Conservation (phyloP, 164 flowering plant species). For the Echeveria elegans region DNA sequence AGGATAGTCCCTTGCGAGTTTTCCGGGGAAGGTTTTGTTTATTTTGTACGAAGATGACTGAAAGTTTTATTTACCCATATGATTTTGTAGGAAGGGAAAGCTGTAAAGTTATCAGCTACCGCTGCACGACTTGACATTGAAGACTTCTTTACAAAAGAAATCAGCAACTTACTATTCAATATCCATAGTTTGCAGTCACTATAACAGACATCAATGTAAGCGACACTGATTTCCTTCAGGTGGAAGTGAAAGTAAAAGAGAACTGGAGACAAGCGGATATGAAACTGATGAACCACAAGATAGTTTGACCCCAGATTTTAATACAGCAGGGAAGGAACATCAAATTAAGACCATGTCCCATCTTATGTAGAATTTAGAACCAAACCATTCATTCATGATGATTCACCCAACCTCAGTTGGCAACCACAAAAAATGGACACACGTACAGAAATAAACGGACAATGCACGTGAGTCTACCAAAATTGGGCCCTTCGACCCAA, state of each 20-base stretch:
- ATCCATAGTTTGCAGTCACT: neutral
- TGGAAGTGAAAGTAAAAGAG: slow-evolving; percentile 83
- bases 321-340: too few species aligned
- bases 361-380: too few species aligned
- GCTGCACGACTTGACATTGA: slow-evolving; percentile 96
- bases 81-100: slow-evolving; percentile 72
- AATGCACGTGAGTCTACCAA: neutral
- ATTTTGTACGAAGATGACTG: neutral
- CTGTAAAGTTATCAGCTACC: slow-evolving; percentile 79
- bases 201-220: too few species aligned
- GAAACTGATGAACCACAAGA: neutral
- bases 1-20: neutral
- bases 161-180: neutral
- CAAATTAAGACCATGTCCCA: too few species aligned
- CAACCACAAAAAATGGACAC: too few species aligned
- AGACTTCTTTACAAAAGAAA: slow-evolving; percentile 93
- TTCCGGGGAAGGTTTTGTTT: neutral
- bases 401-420: neutral
- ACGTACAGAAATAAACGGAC: too few species aligned
- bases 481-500: too few species aligned
- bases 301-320: too few species aligned
- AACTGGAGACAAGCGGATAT: slow-evolving; percentile 91
- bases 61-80: neutral
- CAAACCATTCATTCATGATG: neutral
- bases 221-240: too few species aligned